A percentile compares a stretch with the other conserved stretches of the same genome.
These are phyloP conservation scores for Phaffia tasmanica DNA, from an alignment of 768 basidiomycete genomes.

Conservation along the genomic window DNA sequence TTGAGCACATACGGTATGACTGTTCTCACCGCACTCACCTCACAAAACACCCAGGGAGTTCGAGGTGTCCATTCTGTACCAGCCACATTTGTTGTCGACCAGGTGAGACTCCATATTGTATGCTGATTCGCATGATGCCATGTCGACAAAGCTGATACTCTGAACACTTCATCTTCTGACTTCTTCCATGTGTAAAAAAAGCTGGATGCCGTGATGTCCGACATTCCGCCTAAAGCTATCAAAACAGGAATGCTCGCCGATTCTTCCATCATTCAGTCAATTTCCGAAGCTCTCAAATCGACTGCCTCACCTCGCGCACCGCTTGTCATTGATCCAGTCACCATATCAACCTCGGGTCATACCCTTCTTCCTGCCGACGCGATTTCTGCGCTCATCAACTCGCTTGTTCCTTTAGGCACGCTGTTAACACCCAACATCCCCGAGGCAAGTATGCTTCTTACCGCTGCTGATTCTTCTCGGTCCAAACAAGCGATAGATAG, in stretches of 20 bases:
- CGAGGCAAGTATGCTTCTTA: conserved; percentile 59
- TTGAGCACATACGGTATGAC: conserved; percentile 68
- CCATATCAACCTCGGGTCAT: conserved; percentile 81
- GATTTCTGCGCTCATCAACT: conserved; percentile 47
- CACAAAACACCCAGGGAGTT: conserved; percentile 80
- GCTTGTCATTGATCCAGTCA: conserved; percentile 78
- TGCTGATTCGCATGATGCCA: neutral
- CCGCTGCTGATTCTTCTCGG: conserved; percentile 39
- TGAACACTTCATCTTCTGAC: neutral
- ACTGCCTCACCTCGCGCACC: conserved; percentile 32
- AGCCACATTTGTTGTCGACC: conserved; percentile 59
- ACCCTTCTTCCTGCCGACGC: conserved; percentile 60
- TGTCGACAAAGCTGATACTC: neutral
- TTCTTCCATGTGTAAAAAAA: conserved; percentile 33
- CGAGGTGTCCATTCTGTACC: conserved; percentile 59
- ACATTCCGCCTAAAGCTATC: conserved; percentile 59
- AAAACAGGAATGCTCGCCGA: conserved; percentile 87
- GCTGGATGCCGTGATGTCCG: conserved; percentile 60
- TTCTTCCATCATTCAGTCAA: conserved; percentile 45
- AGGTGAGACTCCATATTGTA: conserved; percentile 44
- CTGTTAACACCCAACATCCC: conserved; percentile 76
- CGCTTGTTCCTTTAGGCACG: conserved; percentile 60
- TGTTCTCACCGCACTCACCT: conserved; percentile 72
- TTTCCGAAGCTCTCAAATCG: conserved; percentile 46
- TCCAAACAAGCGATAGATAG: conserved; percentile 36